Base-by-base conservation (phyloP, 495 filamentous ascomycete species). In the Aspergillus sclerotiicarbonarius region DNA sequence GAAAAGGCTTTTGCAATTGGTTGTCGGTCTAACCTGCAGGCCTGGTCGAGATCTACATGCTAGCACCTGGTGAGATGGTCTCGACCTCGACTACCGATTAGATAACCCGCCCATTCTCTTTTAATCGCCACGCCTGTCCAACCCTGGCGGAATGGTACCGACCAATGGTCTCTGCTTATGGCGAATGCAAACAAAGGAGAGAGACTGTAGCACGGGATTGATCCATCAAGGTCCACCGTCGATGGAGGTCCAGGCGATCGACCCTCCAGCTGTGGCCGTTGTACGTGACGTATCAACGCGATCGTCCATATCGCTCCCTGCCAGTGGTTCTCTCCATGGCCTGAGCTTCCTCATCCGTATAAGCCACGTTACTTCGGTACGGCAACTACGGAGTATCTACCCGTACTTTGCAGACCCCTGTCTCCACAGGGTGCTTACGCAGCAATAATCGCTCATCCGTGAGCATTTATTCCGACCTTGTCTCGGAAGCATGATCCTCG, bases 211-310 rank as follows among this genome's bases (percentile, higher is more conserved):
- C 13, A 37, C 33, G 33, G 33, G 33, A n/a, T 9, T 37, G n/a
- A 12, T 41, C 37, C 12, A 41, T n/a, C 8, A 6, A 15, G 37
- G 8, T 6, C 37, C 0, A n/a, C 12, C 6, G 9, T 13, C 29
- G 47, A n/a, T 13, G 21, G n/a, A 9, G 44, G 4, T 3, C n/a
- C 15, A 50, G 13, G n/a, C 13, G 25, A 50, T 16, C 47, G 31
- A 3, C 47, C 21, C 10, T 31, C 3, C 25, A 15, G n/a, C 47
- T 50, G 25, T 50, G 25, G 25, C 47, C 15, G 47, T 8, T 25
- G 25, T 16, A 13, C 25, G 31, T 50, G 47, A 50, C 47, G 47
- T 41, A 54, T 45, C 52, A 31, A 41, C n/a, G 13, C 32, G 9
- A 50, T 50, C 47, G 29, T 1, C 47, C 47, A 32, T 25, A 13